Evolutionary conservation across 2,329 filamentous ascomycete species (phyloP), one percentile per base, ranked within the genome.

Genomic region (Aspergillus puulaauensis): DNA sequence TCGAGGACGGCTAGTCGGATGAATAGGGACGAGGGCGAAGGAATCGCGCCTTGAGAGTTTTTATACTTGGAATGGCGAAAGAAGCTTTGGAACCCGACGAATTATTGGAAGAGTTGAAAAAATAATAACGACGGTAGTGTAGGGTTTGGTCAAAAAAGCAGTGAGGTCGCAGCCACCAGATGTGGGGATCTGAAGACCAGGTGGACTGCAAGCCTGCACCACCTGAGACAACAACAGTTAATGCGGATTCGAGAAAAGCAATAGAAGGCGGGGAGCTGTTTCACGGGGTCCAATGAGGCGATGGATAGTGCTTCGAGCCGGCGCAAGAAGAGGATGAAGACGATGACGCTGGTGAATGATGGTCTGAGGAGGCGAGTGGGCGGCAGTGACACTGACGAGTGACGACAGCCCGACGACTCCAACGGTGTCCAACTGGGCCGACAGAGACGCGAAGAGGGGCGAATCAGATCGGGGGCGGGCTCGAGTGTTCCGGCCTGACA

Each of bases 51-150:
- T 43, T 19, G 31, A 19, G 17, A 39, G 4, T 23, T 33, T 17
- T 46, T 23, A 39, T 33, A 40, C 2, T 31, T 31, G 27, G 9
- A 12, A 40, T 19, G 15, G 21, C 6, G 9, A 54, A 54, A 54
- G 44, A 54, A 54, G 44, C 52, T 48, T 48, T 41, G 7, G 9
- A 9, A 17, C 33, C 21, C 41, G 23, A 54, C 21, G 23, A 27
- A 54, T 39, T 47, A 54, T 48, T 48, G 52, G 12, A 44, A 41
- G 43, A 54, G 15, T 52, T 52, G 51, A 53, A 54, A 48, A 54
- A 54, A 33, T 44, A 54, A 54, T 31, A 43, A 51, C 39, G 54
- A 52, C 12, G 44, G 56, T 31, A 24, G 15, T 11, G 45, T 37
- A 54, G 35, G 52, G 52, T 35, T 54, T 24, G 44, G 17, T 31